Evolutionary conservation across 352 stramenopile genomes (phyloP).

Genomic region (Elongisporangium prolatum): DNA sequence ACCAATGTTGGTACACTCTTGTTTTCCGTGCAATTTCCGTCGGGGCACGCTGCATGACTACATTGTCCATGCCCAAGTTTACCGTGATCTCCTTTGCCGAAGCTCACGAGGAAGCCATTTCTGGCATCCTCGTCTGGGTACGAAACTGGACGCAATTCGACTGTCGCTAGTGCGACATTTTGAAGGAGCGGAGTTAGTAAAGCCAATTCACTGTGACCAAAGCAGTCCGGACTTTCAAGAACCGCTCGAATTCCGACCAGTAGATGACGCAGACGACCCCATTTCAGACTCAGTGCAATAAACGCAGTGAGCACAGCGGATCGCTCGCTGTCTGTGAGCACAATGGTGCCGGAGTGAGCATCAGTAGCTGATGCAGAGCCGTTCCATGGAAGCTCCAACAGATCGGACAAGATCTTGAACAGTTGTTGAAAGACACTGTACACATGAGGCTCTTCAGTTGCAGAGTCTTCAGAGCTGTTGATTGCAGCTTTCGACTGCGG

Average conservation of each 20-base stretch:
- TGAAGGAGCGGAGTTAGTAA: slow-evolving; percentile 26
- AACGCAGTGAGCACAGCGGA: slow-evolving; percentile 40
- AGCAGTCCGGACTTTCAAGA: slow-evolving; percentile 15
- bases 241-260: slow-evolving; percentile 36
- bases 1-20: slow-evolving; percentile 66
- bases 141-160: slow-evolving; percentile 16
- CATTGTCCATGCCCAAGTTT: slow-evolving; percentile 81
- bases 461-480: background rate
- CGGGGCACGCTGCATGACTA: slow-evolving; percentile 49
- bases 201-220: slow-evolving; percentile 18
- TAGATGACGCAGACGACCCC: slow-evolving; percentile 47
- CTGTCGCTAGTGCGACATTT: slow-evolving; percentile 27
- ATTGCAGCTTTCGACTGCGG: slow-evolving; percentile 3
- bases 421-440: slow-evolving; percentile 57
- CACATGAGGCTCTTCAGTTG: background rate
- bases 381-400: slow-evolving; percentile 19
- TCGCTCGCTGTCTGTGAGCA: slow-evolving; percentile 20
- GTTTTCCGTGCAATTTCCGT: slow-evolving; percentile 83
- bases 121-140: slow-evolving; percentile 21
- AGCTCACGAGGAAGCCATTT: slow-evolving; percentile 68
- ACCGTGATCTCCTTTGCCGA: slow-evolving; percentile 81
- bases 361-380: background rate
- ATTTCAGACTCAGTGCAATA: slow-evolving; percentile 66
- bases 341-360: background rate
- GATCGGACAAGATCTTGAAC: slow-evolving; percentile 31